A percentile compares a stretch with the other conserved stretches of the same genome.
These are phyloP conservation scores for Mycosarcoma mackinlayi DNA, from an alignment of 1,284 basidiomycete genomes.

Conservation along the genomic window DNA sequence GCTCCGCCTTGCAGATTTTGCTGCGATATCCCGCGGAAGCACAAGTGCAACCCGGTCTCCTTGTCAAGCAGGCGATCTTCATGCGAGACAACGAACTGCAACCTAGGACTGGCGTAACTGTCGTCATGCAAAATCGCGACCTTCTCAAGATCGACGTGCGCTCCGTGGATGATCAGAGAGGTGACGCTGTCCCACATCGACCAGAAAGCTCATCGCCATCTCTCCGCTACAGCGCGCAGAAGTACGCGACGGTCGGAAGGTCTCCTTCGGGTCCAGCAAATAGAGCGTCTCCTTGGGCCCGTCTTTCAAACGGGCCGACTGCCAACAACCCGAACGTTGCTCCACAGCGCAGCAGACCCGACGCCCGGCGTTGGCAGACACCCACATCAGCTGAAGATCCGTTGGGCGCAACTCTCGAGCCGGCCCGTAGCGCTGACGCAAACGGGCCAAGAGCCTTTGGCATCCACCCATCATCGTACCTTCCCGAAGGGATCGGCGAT, in stretches of 20 bases:
- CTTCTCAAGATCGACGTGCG: slow-evolving; percentile 31
- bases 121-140: slow-evolving; percentile 55
- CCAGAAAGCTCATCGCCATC: slow-evolving; percentile 1
- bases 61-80: slow-evolving; percentile 51
- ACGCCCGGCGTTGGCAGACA: slow-evolving; percentile 11
- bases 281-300: slow-evolving; percentile 31
- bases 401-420: slow-evolving; percentile 10
- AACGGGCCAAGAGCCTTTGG: slow-evolving; percentile 27
- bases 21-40: slow-evolving; percentile 50
- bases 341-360: not conserved
- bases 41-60: slow-evolving; percentile 22
- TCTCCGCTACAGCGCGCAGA: slow-evolving; percentile 14
- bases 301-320: slow-evolving; percentile 5
- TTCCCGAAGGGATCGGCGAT: slow-evolving; percentile 56
- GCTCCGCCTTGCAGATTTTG: slow-evolving; percentile 49
- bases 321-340: not conserved
- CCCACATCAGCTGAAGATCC: slow-evolving; percentile 11
- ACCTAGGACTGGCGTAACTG: slow-evolving; percentile 46
- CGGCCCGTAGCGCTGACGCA: slow-evolving; percentile 1
- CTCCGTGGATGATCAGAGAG: not conserved
- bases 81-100: slow-evolving; percentile 24
- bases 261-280: slow-evolving; percentile 1
- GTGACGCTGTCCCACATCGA: not conserved
- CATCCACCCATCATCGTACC: slow-evolving; percentile 41
- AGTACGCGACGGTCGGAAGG: slow-evolving; percentile 43